phyloP scores from a whole-genome alignment of 2,329 filamentous ascomycete species.

The Huntiella omanensis region DNA sequence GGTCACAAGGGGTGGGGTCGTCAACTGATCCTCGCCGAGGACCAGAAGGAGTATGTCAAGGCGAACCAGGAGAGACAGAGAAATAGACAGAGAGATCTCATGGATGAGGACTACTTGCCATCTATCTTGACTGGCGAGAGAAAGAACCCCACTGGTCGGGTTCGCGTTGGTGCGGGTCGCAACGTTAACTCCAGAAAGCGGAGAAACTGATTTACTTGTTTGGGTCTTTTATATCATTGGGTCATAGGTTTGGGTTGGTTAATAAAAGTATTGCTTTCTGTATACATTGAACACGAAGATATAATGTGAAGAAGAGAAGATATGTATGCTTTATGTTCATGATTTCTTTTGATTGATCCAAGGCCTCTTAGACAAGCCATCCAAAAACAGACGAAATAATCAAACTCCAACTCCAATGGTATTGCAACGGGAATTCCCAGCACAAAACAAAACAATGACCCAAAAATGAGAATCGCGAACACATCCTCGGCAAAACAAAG shows the following conservation, averaged over 20 bases:
- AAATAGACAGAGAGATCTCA: conserved; percentile 57
- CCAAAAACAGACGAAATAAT: conserved; percentile 10
- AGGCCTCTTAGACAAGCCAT: conserved; percentile 9
- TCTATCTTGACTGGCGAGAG: conserved; percentile 67
- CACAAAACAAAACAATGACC: conserved; percentile 5
- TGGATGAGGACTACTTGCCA: conserved; percentile 90
- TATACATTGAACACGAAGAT: not conserved
- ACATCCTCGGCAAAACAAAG: not conserved
- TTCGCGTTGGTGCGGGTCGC: conserved; percentile 67
- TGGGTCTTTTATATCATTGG: not conserved
- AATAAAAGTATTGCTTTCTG: not conserved
- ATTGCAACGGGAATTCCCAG: conserved; percentile 1
- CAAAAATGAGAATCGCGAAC: conserved; percentile 1
- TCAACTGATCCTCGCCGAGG: conserved; percentile 70
- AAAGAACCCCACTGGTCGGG: conserved; percentile 41
- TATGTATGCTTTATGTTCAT: not conserved
- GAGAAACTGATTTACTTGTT: conserved; percentile 2
- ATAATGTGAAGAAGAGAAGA: not conserved
- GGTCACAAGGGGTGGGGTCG: conserved; percentile 78
- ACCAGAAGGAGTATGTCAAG: conserved; percentile 79
- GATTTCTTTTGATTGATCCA: conserved; percentile 9
- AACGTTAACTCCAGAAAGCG: conserved; percentile 51
- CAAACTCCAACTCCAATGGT: conserved; percentile 11
- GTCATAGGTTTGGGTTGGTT: not conserved
- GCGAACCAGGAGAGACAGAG: conserved; percentile 45